Base-by-base conservation (phyloP, 2,329 filamentous ascomycete genomes). In the Exophiala sp. region DNA sequence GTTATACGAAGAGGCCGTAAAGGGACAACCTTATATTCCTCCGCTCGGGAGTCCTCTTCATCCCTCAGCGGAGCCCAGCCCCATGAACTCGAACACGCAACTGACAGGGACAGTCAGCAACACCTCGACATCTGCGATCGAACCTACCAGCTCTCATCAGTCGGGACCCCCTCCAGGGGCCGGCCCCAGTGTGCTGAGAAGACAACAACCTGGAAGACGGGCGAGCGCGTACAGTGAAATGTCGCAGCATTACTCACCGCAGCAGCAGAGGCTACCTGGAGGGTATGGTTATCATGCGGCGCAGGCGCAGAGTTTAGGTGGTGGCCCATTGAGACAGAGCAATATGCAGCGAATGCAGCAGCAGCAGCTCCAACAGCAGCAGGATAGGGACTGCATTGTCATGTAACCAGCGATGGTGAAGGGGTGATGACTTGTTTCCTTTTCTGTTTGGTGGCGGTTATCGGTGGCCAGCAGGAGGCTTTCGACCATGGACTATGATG, bases 1-100 rank as follows among this genome's bases (percentile, higher is more conserved):
- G 3, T 78, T 79, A 0, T 88, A 88, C 63, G 85, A 87, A 66
- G 82, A 86, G 66, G 81, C 82, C 14, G 77, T 82, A 0, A 77
- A 72, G 11, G 75, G 76, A 40, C 75, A 76, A n/a, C 75, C 75
- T 2, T 86, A 85, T 59, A 70, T 76, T 14, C 78, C 79, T 1
- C 77, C 80, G 0, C 63, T 65, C 11, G 65, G 70, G 46, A 75
- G 76, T 59, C 77, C 75, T 0, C 65, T 72, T 1, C 74, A 73
- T 51, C 65, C 74, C 0, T 61, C 62, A 7, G 21, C 60, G 9
- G 57, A 57, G 12, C 50, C 56, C 20, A 58, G 58, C 49, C 50
- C 56, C 3, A 50, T 57, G 49, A 57, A 50, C 29, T 60, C 57
- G 11, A 59, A 57, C 35, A 47, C 54, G 3, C 59, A 62, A 32